Percentiles rank a stretch among this genome's conserved stretches.
Evolutionary conservation across 202 grass and related monocot genomes (phyloP).

Genomic region (Saccharum hybrid): DNA sequence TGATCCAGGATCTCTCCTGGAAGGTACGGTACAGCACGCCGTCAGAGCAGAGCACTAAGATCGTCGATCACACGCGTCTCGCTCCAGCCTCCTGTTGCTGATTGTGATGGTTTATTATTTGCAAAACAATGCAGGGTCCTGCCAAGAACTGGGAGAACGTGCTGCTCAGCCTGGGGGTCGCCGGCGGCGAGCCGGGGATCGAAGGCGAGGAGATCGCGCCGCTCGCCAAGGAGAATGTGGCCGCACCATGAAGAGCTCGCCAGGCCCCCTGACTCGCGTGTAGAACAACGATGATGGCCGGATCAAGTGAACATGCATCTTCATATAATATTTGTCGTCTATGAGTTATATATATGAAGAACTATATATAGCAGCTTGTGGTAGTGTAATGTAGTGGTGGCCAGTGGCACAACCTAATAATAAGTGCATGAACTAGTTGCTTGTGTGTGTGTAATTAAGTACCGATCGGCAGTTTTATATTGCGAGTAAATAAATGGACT

Average conservation of each 20-base stretch:
- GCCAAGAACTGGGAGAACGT: slow-evolving; percentile 85
- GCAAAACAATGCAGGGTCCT: slow-evolving; percentile 51
- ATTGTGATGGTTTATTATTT: not conserved
- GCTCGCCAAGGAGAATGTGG: slow-evolving; percentile 74
- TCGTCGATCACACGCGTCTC: too few relatives aligned
- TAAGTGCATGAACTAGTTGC: not conserved
- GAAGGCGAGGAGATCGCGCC: slow-evolving; percentile 85
- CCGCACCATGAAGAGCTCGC: slow-evolving; percentile 60
- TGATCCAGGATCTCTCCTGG: slow-evolving; percentile 93
- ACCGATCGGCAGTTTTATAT: not conserved
- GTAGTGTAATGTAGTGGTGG: not conserved
- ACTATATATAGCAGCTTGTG: not conserved
- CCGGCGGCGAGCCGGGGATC: slow-evolving; percentile 66
- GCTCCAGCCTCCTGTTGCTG: not conserved
- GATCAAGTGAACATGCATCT: not conserved
- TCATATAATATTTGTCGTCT: not conserved
- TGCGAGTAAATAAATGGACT: slow-evolving; percentile 3
- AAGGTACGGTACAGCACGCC: slow-evolving; percentile 48
- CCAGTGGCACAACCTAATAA: not conserved
- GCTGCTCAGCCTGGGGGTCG: slow-evolving; percentile 59
- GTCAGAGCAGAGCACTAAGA: not conserved
- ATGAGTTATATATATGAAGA: not conserved
- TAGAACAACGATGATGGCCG: not conserved
- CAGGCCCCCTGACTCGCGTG: not conserved
- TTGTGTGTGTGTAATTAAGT: not conserved